A percentile compares a stretch with the other conserved stretches of the same genome.
Conservation (phyloP, 2,329 filamentous ascomycete genomes). For the Malbranchea cinnamomea region DNA sequence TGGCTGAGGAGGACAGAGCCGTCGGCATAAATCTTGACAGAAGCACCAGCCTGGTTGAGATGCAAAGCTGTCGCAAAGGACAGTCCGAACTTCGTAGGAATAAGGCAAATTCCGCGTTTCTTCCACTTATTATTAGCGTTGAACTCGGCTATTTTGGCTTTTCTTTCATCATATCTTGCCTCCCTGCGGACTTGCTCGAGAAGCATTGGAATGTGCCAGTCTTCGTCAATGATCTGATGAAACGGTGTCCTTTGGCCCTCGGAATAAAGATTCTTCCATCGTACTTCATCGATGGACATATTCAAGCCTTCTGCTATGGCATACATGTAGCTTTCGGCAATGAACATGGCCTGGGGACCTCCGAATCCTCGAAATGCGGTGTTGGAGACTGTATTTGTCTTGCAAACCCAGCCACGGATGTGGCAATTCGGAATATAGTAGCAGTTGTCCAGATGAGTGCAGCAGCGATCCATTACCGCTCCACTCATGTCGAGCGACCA, state of each 20-base stretch:
- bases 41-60: conserved; percentile 14
- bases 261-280: conserved; percentile 12
- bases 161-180: conserved; percentile 8
- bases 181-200: conserved; percentile 12
- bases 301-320: conserved; percentile 12
- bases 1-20: conserved; percentile 14
- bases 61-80: conserved; percentile 15
- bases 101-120: conserved; percentile 13
- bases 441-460: conserved; percentile 14
- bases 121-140: conserved; percentile 12
- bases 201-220: conserved; percentile 15
- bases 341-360: conserved; percentile 14
- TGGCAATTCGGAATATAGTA: conserved; percentile 14
- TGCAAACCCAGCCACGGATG: conserved; percentile 13
- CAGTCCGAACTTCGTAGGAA: conserved; percentile 16
- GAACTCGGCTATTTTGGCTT: conserved; percentile 8
- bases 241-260: conserved; percentile 13
- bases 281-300: conserved; percentile 12
- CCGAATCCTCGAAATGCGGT: conserved; percentile 16
- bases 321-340: conserved; percentile 13
- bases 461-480: conserved; percentile 14
- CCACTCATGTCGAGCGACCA: conserved; percentile 13
- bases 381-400: conserved; percentile 14
- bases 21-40: conserved; percentile 13
- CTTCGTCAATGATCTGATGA: conserved; percentile 14